Base-by-base conservation (phyloP, 2,329 filamentous ascomycete species). In the Magnaporthiopsis poae region DNA sequence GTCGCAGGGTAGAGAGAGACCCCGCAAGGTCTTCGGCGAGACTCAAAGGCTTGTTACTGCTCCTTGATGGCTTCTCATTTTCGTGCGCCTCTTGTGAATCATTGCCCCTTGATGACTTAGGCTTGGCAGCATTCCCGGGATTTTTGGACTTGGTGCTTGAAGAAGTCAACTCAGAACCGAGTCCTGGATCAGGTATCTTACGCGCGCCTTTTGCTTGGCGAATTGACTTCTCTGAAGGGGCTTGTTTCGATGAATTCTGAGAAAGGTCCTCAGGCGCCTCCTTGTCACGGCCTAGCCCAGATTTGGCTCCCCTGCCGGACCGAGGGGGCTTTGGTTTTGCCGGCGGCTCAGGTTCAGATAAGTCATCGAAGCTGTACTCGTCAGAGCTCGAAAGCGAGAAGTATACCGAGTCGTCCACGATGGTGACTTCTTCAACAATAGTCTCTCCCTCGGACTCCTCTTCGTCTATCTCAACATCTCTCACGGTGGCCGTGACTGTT, bases 381-480 rank as follows among this genome's bases (percentile, higher is more conserved):
- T 70, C 70, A 21, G 27, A 36, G 31, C 33, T 36, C 25, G 64
- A 61, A 35, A 65, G 60, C 21, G 71, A 70, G 25, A 68, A 60
- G 33, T 68, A 66, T 18, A 63, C 63, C 13, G 67, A 66, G 36
- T 68, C 68, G n/a, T 66, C 62, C 3, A 67, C 67, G 18, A 71
- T 69, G 31, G 66, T 69, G 15, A 70, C 65, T 31, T 73, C 71
- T 62, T 73, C 72, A 46, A 69, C 63, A 3, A 70, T 52, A 8
- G 64, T 65, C 59, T 96, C 68, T 93, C 90, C 71, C 82, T 96
- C 0, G 92, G 90, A 85, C 81, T 96, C 66, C 88, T 96, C 31
- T 88, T 87, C 27, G 92, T 89, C 59, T 86, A 60, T 12, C 18
- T 27, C 29, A 8, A 60, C 63, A 18, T 11, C 9, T n/a, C 65